Percentiles rank a stretch among this genome's conserved stretches.
phyloP scores from a whole-genome alignment of 2,329 filamentous ascomycete genomes.

The Gnomoniopsis smithogilvyi region DNA sequence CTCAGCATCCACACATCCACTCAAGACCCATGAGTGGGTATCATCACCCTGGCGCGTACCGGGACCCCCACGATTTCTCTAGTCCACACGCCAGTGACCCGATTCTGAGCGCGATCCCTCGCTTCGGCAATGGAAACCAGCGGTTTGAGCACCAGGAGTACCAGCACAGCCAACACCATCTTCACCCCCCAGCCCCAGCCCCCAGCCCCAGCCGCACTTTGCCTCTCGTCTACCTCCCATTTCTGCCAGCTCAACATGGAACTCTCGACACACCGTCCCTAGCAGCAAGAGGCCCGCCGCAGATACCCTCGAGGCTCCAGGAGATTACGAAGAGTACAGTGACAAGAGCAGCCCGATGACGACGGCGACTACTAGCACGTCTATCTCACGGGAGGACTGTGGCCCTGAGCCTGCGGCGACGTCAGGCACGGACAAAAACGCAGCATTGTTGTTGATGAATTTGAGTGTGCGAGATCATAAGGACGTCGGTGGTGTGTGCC shows the following conservation, averaged over 20 bases:
- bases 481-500: slow-evolving; percentile 8
- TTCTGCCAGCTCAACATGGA: background rate
- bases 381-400: slow-evolving; percentile 8
- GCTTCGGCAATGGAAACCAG: slow-evolving; percentile 24
- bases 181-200: background rate
- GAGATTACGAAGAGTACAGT: slow-evolving; percentile 22
- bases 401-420: slow-evolving; percentile 18
- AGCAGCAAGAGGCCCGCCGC: slow-evolving; percentile 20
- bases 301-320: slow-evolving; percentile 17
- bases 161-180: slow-evolving; percentile 9
- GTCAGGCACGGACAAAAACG: slow-evolving; percentile 39
- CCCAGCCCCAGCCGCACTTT: background rate
- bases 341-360: slow-evolving; percentile 20
- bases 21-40: slow-evolving; percentile 10
- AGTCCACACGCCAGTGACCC: slow-evolving; percentile 30
- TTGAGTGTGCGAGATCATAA: slow-evolving; percentile 37
- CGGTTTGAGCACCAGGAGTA: slow-evolving; percentile 12
- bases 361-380: slow-evolving; percentile 7
- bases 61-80: background rate
- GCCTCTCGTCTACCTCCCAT: slow-evolving; percentile 5
- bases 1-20: slow-evolving; percentile 7
- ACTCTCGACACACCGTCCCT: background rate
- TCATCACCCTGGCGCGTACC: slow-evolving; percentile 13
- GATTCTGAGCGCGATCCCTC: slow-evolving; percentile 42
- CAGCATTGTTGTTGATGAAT: slow-evolving; percentile 45